Evolutionary conservation across 2,329 filamentous ascomycete genomes (phyloP).

Genomic region (Penicillium freii): DNA sequence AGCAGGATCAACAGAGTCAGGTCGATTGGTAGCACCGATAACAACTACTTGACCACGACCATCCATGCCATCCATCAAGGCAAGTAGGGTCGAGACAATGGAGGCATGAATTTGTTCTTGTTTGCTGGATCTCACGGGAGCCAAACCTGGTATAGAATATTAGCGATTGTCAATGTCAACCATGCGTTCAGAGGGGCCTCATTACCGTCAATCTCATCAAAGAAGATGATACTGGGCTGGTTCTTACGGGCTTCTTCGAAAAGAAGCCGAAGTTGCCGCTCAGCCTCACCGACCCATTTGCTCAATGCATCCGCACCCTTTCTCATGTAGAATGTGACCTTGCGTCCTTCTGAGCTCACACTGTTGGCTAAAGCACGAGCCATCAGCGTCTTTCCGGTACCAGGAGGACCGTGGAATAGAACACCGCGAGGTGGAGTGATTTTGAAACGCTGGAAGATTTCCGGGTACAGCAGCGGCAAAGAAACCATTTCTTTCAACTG

Average conservation of each 20-base stretch:
- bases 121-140: slow-evolving; percentile 93
- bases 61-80: slow-evolving; percentile 97
- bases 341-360: slow-evolving; percentile 81
- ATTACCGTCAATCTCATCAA: slow-evolving; percentile 92
- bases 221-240: slow-evolving; percentile 98
- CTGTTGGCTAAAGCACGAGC: slow-evolving; percentile 90
- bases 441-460: slow-evolving; percentile 86
- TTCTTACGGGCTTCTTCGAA: slow-evolving; percentile 96
- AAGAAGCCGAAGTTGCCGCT: slow-evolving; percentile 85
- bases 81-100: slow-evolving; percentile 90
- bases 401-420: slow-evolving; percentile 92
- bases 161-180: slow-evolving; percentile 7
- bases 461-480: slow-evolving; percentile 87
- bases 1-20: slow-evolving; percentile 95
- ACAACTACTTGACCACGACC: slow-evolving; percentile 97
- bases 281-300: slow-evolving; percentile 98
- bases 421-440: slow-evolving; percentile 94
- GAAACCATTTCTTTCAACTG: slow-evolving; percentile 99
- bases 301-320: slow-evolving; percentile 96
- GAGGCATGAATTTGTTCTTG: slow-evolving; percentile 98
- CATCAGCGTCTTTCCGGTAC: slow-evolving; percentile 96
- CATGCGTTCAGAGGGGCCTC: background rate
- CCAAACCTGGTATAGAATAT: slow-evolving; percentile 54
- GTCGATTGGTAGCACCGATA: slow-evolving; percentile 96
- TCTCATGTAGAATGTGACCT: slow-evolving; percentile 99